Base-by-base conservation (phyloP, 129 eudicot species). In the Lactuca saligna region DNA sequence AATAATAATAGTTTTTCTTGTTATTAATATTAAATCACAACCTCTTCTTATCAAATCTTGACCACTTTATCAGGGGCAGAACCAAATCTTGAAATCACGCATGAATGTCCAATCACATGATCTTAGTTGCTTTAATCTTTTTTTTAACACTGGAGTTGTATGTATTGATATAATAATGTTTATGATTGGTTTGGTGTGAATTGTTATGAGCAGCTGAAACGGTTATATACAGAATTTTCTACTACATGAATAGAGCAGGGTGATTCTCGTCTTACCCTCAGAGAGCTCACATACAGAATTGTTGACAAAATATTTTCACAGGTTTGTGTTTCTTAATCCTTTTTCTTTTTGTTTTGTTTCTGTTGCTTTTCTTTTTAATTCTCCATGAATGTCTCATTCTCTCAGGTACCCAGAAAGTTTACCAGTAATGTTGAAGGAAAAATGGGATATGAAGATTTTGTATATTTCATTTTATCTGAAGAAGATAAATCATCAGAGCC, bases 391-490 rank as follows among this genome's bases (percentile, higher is more conserved):
- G 34, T 56, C 39, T 25, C 3, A 5, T 20, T 37, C 51, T 29
- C 1, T 65, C 80, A 89, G 96, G 92, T 89, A 46, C 88, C 93
- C 13, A 78, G 93, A 70, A 89, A 86, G 80, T 89, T 89, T 76
- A 89, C 92, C 17, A 81, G 93, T 75, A 83, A 77, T 66, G 88
- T 81, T 75, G 93, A 89, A 79, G 93, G 87, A 41, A 89, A 86
- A 82, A 89, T 89, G 96, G 96, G 93, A 54, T 89, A 89, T 82
- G 96, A 89, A 81, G 96, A 89, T 82, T 89, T 89, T 69, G 93
- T 89, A 44, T 86, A 89, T 51, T 89, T 89, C 71, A 89, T 89
- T 68, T 75, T 89, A 70, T 79, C 96, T 0, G 96, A 89, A 80
- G 96, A 89, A 80, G 96, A 89, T 78, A 89, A 89, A 82, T 83